Conservation (phyloP, 2,329 filamentous ascomycete genomes). For the Colletotrichum siamense region DNA sequence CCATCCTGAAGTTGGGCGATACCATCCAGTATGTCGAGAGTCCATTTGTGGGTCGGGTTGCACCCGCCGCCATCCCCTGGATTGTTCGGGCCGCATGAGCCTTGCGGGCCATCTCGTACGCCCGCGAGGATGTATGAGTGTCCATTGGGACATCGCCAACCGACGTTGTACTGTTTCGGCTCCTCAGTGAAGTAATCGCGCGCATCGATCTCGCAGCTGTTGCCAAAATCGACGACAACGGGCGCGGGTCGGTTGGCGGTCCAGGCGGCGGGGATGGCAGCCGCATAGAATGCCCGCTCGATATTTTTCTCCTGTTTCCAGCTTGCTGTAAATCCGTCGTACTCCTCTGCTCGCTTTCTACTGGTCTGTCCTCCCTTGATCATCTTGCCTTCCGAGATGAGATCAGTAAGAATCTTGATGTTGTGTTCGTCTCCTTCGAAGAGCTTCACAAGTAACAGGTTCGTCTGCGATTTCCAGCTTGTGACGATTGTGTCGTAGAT, state of each 20-base stretch:
- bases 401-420: background rate
- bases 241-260: background rate
- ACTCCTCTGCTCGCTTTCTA: background rate
- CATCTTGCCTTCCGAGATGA: background rate
- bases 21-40: background rate
- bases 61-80: background rate
- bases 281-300: background rate
- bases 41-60: background rate
- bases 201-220: slow-evolving; percentile 4
- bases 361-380: background rate
- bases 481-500: background rate
- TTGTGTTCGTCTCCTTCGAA: background rate
- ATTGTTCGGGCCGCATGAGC: background rate
- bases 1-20: background rate
- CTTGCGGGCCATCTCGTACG: background rate
- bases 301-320: background rate
- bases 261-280: slow-evolving; percentile 1
- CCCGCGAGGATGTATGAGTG: background rate
- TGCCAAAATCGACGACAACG: slow-evolving; percentile 6
- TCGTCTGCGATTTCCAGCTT: background rate
- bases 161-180: background rate
- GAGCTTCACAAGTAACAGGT: background rate
- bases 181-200: background rate
- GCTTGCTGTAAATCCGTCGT: background rate
- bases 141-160: background rate